Base-by-base conservation (phyloP, 768 basidiomycete genomes). In the Tricholoma matsutake region DNA sequence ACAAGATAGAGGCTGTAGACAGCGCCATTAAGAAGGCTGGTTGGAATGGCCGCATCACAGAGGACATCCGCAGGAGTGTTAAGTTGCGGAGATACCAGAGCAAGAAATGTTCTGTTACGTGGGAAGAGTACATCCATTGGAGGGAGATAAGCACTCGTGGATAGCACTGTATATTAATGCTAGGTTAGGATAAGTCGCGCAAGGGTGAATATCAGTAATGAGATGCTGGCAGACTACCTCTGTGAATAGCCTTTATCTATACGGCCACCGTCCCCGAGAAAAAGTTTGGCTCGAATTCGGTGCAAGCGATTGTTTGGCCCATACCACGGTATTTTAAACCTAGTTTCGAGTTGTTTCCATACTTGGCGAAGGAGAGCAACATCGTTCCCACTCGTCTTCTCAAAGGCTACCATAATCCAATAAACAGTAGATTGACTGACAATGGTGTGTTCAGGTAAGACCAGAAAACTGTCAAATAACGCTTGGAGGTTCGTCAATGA, bases 21-120 rank as follows among this genome's bases (percentile, higher is more conserved):
- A 94, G 88, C 67, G 94, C 95, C 29, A 94, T 98, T 64, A 84
- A 86, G 63, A 99, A 99, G 75, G 92, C 96, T 3, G 97, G 95
- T 3, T 98, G 90, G 89, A 83, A 73, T 59, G 93, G 92, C 1
- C 73, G 74, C 54, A 91, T 96, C 67, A 91, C 87, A 0, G 94
- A 96, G 71, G 91, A 91, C 66, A 73, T 94, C 54, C 81, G 93
- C 53, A 80, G 90, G 65, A 86, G 85, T 69, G 74, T 94, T 66
- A 87, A 81, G 70, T 80, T 96, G 66, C 83, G 89, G 61, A 76
- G 93, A 69, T 96, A 94, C 73, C 93, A 94, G 75, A 91, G 89
- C 72, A 84, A 82, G 62, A 81, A 80, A 70, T 87, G 83, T 72
- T 74, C 76, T 20, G 88, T 88, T 16, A 77, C 75, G 11, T 95